These are phyloP conservation scores for Pythium phragmiticola DNA, from an alignment of 352 stramenopile species.

Conservation along the genomic window DNA sequence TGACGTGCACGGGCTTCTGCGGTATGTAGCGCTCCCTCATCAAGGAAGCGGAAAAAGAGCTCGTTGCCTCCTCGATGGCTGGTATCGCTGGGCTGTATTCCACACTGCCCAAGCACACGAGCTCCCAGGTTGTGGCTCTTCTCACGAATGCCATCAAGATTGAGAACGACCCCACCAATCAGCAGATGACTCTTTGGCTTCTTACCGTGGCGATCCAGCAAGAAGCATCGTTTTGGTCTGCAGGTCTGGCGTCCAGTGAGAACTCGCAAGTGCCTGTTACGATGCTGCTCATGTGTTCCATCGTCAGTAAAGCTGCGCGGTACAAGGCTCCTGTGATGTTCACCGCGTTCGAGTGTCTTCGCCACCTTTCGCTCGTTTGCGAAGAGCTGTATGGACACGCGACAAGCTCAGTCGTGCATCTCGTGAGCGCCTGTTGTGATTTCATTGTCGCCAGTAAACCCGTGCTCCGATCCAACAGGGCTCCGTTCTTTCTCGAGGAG, in stretches of 20 bases:
- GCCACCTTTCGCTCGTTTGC: slow-evolving; percentile 75
- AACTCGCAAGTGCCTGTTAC: slow-evolving; percentile 86
- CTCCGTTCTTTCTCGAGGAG: slow-evolving; percentile 81
- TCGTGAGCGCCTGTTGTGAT: slow-evolving; percentile 84
- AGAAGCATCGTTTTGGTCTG: slow-evolving; percentile 83
- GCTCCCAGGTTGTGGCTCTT: slow-evolving; percentile 81
- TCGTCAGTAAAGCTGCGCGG: slow-evolving; percentile 76
- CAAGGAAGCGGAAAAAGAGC: slow-evolving; percentile 74
- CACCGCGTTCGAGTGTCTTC: slow-evolving; percentile 83
- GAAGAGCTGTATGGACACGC: slow-evolving; percentile 76
- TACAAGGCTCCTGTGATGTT: slow-evolving; percentile 86
- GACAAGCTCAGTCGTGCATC: slow-evolving; percentile 72
- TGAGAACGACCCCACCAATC: slow-evolving; percentile 81
- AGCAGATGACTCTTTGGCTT: slow-evolving; percentile 90
- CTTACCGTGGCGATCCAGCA: slow-evolving; percentile 85
- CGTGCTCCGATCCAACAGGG: slow-evolving; percentile 64
- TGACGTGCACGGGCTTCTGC: background rate
- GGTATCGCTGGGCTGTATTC: slow-evolving; percentile 73
- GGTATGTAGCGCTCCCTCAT: slow-evolving; percentile 52
- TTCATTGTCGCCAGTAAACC: slow-evolving; percentile 82
- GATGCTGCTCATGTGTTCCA: slow-evolving; percentile 81
- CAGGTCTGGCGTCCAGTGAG: slow-evolving; percentile 71
- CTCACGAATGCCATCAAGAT: slow-evolving; percentile 83
- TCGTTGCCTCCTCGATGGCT: slow-evolving; percentile 63
- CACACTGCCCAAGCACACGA: slow-evolving; percentile 80